These are phyloP conservation scores for Talaromyces sp. DNA, from an alignment of 2,329 filamentous ascomycete genomes.

Conservation along the genomic window DNA sequence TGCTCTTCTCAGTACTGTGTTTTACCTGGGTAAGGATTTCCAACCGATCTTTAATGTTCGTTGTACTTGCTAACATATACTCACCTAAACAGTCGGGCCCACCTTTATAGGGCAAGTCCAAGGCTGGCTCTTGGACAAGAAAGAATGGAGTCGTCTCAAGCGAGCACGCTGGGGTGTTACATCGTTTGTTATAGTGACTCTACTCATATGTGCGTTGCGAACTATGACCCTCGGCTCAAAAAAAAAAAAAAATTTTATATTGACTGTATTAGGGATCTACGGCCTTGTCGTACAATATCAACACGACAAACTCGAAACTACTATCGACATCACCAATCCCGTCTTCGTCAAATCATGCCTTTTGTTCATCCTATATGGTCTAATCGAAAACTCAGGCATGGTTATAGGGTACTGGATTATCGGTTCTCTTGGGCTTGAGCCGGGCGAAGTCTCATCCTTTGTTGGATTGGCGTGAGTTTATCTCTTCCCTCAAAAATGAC, in stretches of 20 bases:
- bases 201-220: neutral
- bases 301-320: neutral
- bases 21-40: neutral
- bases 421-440: conserved; percentile 4
- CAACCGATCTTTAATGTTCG: neutral
- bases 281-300: conserved; percentile 6
- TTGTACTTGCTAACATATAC: neutral
- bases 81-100: neutral
- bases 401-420: conserved; percentile 2
- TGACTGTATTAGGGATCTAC: neutral
- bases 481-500: neutral
- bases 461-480: neutral
- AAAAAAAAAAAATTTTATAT: too few species aligned
- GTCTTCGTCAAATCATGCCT: conserved; percentile 1
- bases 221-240: too few species aligned
- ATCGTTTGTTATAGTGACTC: neutral
- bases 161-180: neutral
- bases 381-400: conserved; percentile 4
- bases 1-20: neutral
- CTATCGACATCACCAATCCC: conserved; percentile 1
- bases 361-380: conserved; percentile 1
- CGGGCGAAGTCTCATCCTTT: conserved; percentile 1
- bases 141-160: neutral
- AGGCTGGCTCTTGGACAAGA: conserved; percentile 6
- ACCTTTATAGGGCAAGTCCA: conserved; percentile 1